Evolutionary conservation across 768 basidiomycete species (phyloP).

Genomic region (Collybia sp.): DNA sequence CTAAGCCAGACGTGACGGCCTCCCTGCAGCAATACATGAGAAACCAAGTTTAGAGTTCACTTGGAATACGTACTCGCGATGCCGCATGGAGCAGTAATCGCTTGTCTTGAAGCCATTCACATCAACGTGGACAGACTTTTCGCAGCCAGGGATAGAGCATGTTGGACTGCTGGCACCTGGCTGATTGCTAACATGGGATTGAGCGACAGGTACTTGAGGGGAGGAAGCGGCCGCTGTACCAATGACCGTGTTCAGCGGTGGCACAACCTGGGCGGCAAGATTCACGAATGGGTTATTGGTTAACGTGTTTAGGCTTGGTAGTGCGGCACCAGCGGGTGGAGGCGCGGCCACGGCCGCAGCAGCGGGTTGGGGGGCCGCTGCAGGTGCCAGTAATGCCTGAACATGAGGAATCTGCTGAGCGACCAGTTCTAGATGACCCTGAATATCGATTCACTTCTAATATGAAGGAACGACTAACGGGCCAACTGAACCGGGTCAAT

Average conservation of each 20-base stretch:
- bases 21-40: slow-evolving; percentile 32
- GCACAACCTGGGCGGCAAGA: slow-evolving; percentile 4
- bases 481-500: slow-evolving; percentile 36
- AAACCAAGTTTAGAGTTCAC: background rate
- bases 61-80: slow-evolving; percentile 45
- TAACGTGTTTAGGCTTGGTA: background rate
- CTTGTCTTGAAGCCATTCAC: slow-evolving; percentile 39
- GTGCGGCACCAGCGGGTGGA: slow-evolving; percentile 2
- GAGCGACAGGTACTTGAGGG: slow-evolving; percentile 21
- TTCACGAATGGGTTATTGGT: no score
- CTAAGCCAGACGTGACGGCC: slow-evolving; percentile 48
- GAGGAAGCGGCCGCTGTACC: slow-evolving; percentile 16
- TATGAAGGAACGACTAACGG: slow-evolving; percentile 22
- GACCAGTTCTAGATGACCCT: slow-evolving; percentile 30
- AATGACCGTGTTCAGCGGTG: background rate
- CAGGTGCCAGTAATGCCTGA: slow-evolving; percentile 28
- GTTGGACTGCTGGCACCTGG: slow-evolving; percentile 17
- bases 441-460: background rate
- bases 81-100: slow-evolving; percentile 49
- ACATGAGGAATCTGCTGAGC: slow-evolving; percentile 44
- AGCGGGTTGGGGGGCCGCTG: no score
- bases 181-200: slow-evolving; percentile 28
- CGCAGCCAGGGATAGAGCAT: slow-evolving; percentile 51
- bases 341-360: background rate
- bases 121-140: slow-evolving; percentile 48